A percentile compares a stretch with the other conserved stretches of the same genome.
Conservation (phyloP, 345 rosid species). For the Dovyalis caffra region DNA sequence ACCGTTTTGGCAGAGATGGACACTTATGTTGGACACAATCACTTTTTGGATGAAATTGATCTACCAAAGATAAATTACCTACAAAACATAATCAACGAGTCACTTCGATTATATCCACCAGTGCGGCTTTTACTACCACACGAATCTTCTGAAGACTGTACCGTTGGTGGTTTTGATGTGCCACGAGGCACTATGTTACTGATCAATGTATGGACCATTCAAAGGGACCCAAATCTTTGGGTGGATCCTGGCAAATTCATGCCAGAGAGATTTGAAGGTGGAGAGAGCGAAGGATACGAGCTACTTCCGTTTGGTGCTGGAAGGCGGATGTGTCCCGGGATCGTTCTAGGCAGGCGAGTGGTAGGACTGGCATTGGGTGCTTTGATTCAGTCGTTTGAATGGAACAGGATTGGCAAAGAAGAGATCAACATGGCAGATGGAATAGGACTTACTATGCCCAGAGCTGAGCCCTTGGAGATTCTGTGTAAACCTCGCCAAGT, state of each 20-base stretch:
- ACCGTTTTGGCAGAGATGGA: constrained; percentile 23
- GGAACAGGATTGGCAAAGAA: constrained; percentile 15
- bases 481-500: constrained; percentile 27
- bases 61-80: constrained; percentile 17
- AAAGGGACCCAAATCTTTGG: constrained; percentile 36
- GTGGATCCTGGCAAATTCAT: constrained; percentile 20
- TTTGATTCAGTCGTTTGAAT: constrained; percentile 33
- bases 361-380: constrained; percentile 28
- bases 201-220: constrained; percentile 23
- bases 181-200: constrained; percentile 27
- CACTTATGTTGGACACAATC: constrained; percentile 14
- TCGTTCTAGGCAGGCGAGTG: constrained; percentile 20
- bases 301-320: constrained; percentile 33
- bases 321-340: constrained; percentile 28
- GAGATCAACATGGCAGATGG: constrained; percentile 25
- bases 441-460: constrained; percentile 28
- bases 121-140: constrained; percentile 30
- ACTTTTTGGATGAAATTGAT: constrained; percentile 25
- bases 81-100: constrained; percentile 23
- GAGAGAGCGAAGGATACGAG: constrained; percentile 18
- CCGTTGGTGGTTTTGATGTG: constrained; percentile 25
- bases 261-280: constrained; percentile 40
- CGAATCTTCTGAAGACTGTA: constrained; percentile 22
- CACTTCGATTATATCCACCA: constrained; percentile 19
- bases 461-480: constrained; percentile 29